A percentile compares a stretch with the other conserved stretches of the same genome.
These are phyloP conservation scores for Knoxdaviesia proteae DNA, from an alignment of 2,329 filamentous ascomycete genomes.

Conservation along the genomic window DNA sequence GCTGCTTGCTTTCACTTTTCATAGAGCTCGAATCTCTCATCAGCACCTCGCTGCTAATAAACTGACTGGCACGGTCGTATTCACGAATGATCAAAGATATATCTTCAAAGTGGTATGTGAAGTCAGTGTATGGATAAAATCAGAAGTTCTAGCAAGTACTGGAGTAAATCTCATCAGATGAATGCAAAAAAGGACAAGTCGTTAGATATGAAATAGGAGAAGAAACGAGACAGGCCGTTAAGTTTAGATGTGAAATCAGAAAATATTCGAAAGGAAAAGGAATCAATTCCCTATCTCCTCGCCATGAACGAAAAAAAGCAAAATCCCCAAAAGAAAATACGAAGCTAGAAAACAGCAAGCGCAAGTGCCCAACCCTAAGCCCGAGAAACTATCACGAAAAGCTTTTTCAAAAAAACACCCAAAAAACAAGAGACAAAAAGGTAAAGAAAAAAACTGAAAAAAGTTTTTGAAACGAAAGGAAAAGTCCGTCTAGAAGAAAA, in stretches of 20 bases:
- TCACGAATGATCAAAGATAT: too few species aligned
- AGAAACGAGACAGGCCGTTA: not conserved
- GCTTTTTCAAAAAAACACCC: conserved; percentile 5
- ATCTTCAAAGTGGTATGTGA: too few species aligned
- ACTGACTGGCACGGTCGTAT: too few species aligned
- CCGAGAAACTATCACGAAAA: conserved; percentile 1
- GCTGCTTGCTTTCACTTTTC: too few species aligned
- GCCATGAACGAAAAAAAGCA: not conserved
- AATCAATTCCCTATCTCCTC: not conserved
- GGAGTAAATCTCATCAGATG: too few species aligned
- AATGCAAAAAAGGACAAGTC: too few species aligned
- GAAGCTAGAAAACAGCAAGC: not conserved
- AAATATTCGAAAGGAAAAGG: not conserved
- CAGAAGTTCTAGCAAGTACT: too few species aligned
- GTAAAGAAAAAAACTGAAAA: conserved; percentile 2
- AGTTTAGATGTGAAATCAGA: not conserved
- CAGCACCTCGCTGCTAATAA: too few species aligned
- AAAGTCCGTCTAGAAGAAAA: conserved; percentile 11
- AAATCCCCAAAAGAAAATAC: not conserved
- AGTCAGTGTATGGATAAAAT: too few species aligned
- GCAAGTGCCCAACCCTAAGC: not conserved
- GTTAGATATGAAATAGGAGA: too few species aligned
- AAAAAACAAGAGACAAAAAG: conserved; percentile 1
- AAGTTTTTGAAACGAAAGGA: conserved; percentile 1
- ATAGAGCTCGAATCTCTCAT: too few species aligned